Percentiles rank a stretch among this genome's conserved stretches.
phyloP scores from a whole-genome alignment of 495 filamentous ascomycete genomes.

The Tricharina praecox region DNA sequence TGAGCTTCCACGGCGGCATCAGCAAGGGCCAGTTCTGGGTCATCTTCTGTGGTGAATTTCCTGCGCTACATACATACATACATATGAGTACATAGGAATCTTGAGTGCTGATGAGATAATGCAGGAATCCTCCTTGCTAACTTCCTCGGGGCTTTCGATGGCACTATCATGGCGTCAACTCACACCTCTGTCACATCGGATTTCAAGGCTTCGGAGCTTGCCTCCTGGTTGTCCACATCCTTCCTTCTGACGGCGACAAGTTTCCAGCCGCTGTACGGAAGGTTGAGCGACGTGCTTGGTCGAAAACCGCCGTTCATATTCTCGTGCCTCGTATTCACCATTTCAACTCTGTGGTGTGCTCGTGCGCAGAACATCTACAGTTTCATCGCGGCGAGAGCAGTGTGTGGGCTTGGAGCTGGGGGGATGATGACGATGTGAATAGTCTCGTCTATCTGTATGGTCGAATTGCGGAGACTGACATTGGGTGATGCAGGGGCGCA shows the following conservation, averaged over 20 bases:
- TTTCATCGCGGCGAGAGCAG: constrained; percentile 54
- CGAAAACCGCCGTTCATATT: constrained; percentile 52
- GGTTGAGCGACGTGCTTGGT: constrained; percentile 56
- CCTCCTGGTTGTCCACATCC: constrained; percentile 66
- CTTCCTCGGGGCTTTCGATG: constrained; percentile 46
- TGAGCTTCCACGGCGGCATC: constrained; percentile 14
- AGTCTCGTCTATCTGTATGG: not conserved
- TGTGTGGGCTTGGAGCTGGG: constrained; percentile 60
- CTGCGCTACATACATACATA: not conserved
- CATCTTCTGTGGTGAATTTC: constrained; percentile 16
- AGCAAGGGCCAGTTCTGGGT: constrained; percentile 16
- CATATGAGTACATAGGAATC: not conserved
- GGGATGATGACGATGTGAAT: constrained; percentile 47
- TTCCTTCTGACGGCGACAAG: constrained; percentile 62
- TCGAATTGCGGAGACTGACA: not conserved
- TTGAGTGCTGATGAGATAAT: not conserved
- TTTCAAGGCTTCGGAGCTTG: constrained; percentile 55
- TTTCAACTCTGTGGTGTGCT: constrained; percentile 56
- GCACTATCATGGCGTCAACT: constrained; percentile 63
- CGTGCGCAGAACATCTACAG: constrained; percentile 51
- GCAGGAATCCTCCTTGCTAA: constrained; percentile 19
- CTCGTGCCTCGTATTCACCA: constrained; percentile 43
- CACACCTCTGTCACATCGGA: constrained; percentile 70
- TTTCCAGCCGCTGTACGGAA: constrained; percentile 55
- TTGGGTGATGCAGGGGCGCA: constrained; percentile 26